Base-by-base conservation (phyloP, 805 yeast species). In the Saturnispora sanitii region DNA sequence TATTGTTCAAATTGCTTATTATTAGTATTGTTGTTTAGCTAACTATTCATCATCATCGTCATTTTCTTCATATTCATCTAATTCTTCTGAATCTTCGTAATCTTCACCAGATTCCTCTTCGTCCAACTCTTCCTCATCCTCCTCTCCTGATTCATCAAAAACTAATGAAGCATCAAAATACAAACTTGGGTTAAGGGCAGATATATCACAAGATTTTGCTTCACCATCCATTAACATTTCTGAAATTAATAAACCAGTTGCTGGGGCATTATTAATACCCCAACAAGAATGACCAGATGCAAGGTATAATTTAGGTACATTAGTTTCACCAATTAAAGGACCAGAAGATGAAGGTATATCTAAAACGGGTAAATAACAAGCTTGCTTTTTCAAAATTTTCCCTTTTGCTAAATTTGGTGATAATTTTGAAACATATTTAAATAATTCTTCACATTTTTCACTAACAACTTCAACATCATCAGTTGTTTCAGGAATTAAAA, bases 251-350 rank as follows among this genome's bases (percentile, higher is more conserved):
- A 85, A 77, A n/a, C 98, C 98, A 0, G 96, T 88, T 4, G 83
- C 96, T 1, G 96, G 96, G 0, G 96, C 96, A 60, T 92, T 90
- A 64, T 90, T 92, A 47, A 90, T 92, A 18, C 98, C 98, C 98
- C 98, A 90, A 63, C 97, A 92, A 13, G 95, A 82, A 61, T 90
- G 98, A 0, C 97, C 98, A 13, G 90, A 75, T 2, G 96, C 95
- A 42, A 90, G 60, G 51, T 66, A 82, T 45, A 90, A 65, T 45
- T 79, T 78, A 18, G 73, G 75, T 6, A 88, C 94, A 53, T 87
- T 87, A 0, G 97, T 90, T 52, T 84, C 90, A 35, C 98, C 98
- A 50, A 90, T 79, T 40, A 92, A 66, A 0, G 98, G 98, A 5
- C 98, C 98, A 2, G 90, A 76, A 30, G 85, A 75, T 4, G 94